Percentiles rank a stretch among this genome's conserved stretches.
Evolutionary conservation across 768 basidiomycete species (phyloP).

Genomic region (Leccinum arenicola): DNA sequence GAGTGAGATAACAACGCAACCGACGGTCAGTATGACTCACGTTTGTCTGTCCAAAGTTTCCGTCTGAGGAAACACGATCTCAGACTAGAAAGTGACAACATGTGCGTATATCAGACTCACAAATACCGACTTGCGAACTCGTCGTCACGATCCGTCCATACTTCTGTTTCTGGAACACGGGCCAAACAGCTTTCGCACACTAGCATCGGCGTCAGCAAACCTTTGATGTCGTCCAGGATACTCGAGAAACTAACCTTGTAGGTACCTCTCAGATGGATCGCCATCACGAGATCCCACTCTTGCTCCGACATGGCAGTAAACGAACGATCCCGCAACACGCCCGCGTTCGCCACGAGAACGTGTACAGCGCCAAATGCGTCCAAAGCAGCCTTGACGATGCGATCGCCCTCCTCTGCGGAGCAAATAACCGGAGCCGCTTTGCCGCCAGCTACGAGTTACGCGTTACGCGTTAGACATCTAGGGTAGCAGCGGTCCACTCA

Average conservation of each 20-base stretch:
- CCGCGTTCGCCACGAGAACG: constrained; percentile 88
- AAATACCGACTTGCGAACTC: constrained; percentile 89
- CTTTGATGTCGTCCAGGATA: neutral
- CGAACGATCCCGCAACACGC: constrained; percentile 90
- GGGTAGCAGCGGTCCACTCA: constrained; percentile 28
- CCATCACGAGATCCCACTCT: constrained; percentile 93
- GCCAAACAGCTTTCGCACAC: constrained; percentile 96
- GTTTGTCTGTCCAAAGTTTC: constrained; percentile 94
- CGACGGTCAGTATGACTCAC: constrained; percentile 33
- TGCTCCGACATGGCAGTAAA: constrained; percentile 85
- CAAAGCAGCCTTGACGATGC: constrained; percentile 81
- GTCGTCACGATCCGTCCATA: constrained; percentile 95
- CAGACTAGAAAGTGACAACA: neutral
- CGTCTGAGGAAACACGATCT: constrained; percentile 49
- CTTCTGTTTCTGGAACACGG: constrained; percentile 93
- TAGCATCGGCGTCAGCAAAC: constrained; percentile 29
- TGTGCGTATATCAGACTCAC: constrained; percentile 44
- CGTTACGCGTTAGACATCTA: neutral
- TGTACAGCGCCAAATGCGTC: constrained; percentile 89
- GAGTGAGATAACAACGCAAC: neutral
- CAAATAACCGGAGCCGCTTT: constrained; percentile 81
- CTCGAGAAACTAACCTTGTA: constrained; percentile 59
- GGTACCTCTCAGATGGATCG: constrained; percentile 87
- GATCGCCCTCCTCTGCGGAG: constrained; percentile 90
- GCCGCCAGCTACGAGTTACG: constrained; percentile 63